These are phyloP conservation scores for Phytopythium litorale DNA, from an alignment of 352 stramenopile species.

Conservation along the genomic window DNA sequence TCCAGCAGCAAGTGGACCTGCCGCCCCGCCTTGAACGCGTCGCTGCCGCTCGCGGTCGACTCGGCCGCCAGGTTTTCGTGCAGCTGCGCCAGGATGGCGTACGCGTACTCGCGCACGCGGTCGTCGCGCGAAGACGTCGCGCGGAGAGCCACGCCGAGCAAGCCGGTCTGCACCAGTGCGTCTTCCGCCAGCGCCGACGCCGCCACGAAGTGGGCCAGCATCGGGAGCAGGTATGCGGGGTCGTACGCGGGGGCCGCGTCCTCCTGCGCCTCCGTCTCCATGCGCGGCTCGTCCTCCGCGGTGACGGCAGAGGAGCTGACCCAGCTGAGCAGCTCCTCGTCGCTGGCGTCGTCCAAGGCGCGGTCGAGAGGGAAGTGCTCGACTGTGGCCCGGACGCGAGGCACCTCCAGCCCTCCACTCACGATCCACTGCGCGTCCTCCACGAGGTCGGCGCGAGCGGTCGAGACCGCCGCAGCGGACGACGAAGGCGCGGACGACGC, in stretches of 20 bases:
- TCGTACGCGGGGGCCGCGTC: constrained; percentile 43
- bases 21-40: constrained; percentile 68
- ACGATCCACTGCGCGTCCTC: constrained; percentile 69
- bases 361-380: constrained; percentile 66
- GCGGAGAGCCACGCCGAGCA: constrained; percentile 66
- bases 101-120: constrained; percentile 59
- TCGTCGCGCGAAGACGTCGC: constrained; percentile 60
- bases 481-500: constrained; percentile 38
- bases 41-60: constrained; percentile 21
- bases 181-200: constrained; percentile 57
- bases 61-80: constrained; percentile 65
- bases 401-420: constrained; percentile 54
- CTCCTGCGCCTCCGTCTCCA: constrained; percentile 2
- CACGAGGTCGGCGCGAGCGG: constrained; percentile 44
- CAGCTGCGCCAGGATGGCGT: constrained; percentile 67
- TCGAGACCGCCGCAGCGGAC: constrained; percentile 20
- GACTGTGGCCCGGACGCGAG: constrained; percentile 63
- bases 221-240: constrained; percentile 68
- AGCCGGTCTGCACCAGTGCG: constrained; percentile 62
- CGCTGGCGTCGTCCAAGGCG: constrained; percentile 19
- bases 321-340: constrained; percentile 25
- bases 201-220: constrained; percentile 75
- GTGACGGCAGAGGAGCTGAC: not conserved
- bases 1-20: constrained; percentile 82
- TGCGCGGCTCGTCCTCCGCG: constrained; percentile 15